phyloP scores from a whole-genome alignment of 768 basidiomycete genomes.

The Leucosporidium yakuticum region DNA sequence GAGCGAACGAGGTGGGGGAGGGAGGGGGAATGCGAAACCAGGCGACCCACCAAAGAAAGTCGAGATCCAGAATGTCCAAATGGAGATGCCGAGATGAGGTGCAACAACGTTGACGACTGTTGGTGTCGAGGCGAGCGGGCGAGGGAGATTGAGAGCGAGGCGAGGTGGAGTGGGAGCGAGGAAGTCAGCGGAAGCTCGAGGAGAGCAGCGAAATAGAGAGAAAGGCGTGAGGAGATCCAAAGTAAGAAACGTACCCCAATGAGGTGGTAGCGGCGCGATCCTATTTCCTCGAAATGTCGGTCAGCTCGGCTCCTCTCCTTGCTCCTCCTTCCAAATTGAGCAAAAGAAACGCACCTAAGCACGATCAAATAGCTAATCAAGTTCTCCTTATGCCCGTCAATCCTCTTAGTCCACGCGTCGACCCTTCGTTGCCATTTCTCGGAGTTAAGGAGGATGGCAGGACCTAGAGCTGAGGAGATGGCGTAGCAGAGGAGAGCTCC shows the following conservation, averaged over 20 bases:
- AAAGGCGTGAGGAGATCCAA: too few species aligned
- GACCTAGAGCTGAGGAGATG: slow-evolving; percentile 84
- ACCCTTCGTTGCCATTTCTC: slow-evolving; percentile 77
- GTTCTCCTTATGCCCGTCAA: slow-evolving; percentile 71
- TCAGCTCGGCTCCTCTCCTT: background rate
- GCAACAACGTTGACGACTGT: slow-evolving; percentile 80
- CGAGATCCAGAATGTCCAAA: slow-evolving; percentile 80
- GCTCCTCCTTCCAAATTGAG: background rate
- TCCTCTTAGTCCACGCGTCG: slow-evolving; percentile 73
- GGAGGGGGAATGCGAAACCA: too few species aligned
- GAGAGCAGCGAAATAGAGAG: background rate
- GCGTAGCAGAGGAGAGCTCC: slow-evolving; percentile 89
- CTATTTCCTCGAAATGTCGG: background rate
- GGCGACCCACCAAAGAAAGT: slow-evolving; percentile 71
- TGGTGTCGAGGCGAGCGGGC: slow-evolving; percentile 57
- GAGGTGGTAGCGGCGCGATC: background rate
- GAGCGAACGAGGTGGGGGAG: too few species aligned
- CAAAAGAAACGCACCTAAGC: slow-evolving; percentile 46
- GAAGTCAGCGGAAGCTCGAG: slow-evolving; percentile 44
- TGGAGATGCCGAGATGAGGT: slow-evolving; percentile 81
- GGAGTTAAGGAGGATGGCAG: slow-evolving; percentile 78
- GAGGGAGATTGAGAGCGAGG: slow-evolving; percentile 61
- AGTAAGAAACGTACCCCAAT: background rate
- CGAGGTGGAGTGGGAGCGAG: slow-evolving; percentile 44
- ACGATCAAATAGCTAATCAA: slow-evolving; percentile 88